Conservation (phyloP, 2,329 filamentous ascomycete species). For the Rhinocladiella mackenziei region DNA sequence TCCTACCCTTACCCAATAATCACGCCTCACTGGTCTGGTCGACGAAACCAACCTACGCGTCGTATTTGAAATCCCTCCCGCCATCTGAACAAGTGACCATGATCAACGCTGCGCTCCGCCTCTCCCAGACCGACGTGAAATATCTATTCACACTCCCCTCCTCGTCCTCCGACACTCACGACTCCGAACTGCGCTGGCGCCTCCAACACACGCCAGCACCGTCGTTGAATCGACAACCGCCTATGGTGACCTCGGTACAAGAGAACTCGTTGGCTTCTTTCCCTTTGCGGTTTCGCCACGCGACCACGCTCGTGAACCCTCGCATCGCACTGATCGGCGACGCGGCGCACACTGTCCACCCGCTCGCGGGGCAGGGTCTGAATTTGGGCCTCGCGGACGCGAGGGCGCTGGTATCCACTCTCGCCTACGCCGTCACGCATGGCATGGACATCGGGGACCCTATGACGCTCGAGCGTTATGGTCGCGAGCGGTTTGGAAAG, state of each 20-base stretch:
- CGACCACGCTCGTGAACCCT: constrained; percentile 87
- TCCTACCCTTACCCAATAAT: constrained; percentile 82
- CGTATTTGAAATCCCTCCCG: constrained; percentile 71
- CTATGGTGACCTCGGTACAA: constrained; percentile 66
- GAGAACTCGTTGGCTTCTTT: constrained; percentile 80
- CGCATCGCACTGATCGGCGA: constrained; percentile 91
- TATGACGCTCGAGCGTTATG: constrained; percentile 77
- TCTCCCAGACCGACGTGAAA: constrained; percentile 71
- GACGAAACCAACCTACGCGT: constrained; percentile 75
- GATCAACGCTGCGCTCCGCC: constrained; percentile 89
- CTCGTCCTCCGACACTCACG: constrained; percentile 22
- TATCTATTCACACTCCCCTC: constrained; percentile 69
- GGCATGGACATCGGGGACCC: constrained; percentile 82
- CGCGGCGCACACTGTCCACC: constrained; percentile 91
- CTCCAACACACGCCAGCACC: constrained; percentile 62
- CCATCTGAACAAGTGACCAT: constrained; percentile 72
- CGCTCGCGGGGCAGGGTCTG: constrained; percentile 87
- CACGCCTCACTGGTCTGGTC: constrained; percentile 90
- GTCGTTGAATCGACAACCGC: constrained; percentile 52
- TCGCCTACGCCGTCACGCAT: constrained; percentile 71
- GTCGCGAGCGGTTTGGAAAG: constrained; percentile 69
- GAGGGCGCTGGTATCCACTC: constrained; percentile 68
- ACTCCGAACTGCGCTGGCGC: constrained; percentile 72
- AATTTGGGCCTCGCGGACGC: constrained; percentile 92
- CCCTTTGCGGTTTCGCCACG: constrained; percentile 84